Evolutionary conservation across 495 filamentous ascomycete genomes (phyloP), one percentile per base, ranked within the genome.

Genomic region (Aspergillus saccharolyticus): DNA sequence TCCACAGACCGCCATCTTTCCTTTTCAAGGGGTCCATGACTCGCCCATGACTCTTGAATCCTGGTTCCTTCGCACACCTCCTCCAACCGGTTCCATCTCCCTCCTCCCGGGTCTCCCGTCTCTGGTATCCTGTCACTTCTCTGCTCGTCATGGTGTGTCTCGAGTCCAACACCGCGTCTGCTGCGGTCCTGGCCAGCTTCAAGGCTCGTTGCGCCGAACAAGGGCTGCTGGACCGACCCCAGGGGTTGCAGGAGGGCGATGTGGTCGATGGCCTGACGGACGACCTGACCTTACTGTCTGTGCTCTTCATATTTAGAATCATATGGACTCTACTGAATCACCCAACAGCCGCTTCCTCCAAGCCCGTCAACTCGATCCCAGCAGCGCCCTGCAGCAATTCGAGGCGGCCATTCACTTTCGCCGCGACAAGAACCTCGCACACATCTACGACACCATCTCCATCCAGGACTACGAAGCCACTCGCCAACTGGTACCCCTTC

Each of bases 341-440:
- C n/a, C n/a, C n/a, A 18, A 24, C 25, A 73, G 65, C 56, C 64
- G 71, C 15, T 75, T 71, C 51, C 60, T 75, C 25, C 53, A 59
- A 9, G 72, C 71, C 7, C 65, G 67, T 15, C 24, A 60, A 12
- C 56, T 66, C 46, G 59, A 70, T 44, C 43, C 58, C 5, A 20
- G 54, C 1, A 43, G 16, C 1, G 66, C 68, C 0, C 47, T 70
- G 14, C 21, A 61, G 17, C 69, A 71, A 44, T 67, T 66, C 33
- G 55, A 66, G 39, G 54, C 66, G 33, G 61, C 65, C 25, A 25
- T 18, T 14, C 10, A 54, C 8, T 70, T 68, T 51, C 69, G 59
- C 25, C 12, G 47, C 42, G 52, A 66, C 10, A 66, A 68, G 3
- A 1, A 62, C 19, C 52, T 63, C 3, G 17, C 66, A 5, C 28